phyloP scores from a whole-genome alignment of 345 rosid genomes.

The Lagerstroemia speciosa region DNA sequence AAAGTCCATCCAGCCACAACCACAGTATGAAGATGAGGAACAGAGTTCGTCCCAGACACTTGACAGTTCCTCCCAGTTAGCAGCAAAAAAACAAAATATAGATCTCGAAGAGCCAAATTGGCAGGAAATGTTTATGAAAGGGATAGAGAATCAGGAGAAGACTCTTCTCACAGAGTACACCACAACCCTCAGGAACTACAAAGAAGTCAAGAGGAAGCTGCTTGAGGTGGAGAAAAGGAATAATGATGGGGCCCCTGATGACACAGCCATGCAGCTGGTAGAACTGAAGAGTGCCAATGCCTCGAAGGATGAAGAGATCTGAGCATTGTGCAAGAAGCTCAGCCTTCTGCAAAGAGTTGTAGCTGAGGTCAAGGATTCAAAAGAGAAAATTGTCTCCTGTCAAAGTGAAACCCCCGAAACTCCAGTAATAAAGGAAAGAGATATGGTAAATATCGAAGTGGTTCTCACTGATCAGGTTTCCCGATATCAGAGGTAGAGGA shows the following conservation, averaged over 20 bases:
- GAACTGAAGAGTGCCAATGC: conserved; percentile 46
- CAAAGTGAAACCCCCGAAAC: conserved; percentile 5
- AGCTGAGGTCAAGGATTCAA: conserved; percentile 26
- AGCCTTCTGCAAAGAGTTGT: conserved; percentile 45
- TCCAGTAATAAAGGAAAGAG: conserved; percentile 8
- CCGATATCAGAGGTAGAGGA: conserved; percentile 38
- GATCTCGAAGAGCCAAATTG: conserved; percentile 66
- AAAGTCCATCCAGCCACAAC: conserved; percentile 2
- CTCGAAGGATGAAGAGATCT: conserved; percentile 70
- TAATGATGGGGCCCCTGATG: conserved; percentile 20
- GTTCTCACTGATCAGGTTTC: conserved; percentile 26
- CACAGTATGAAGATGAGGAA: background rate
- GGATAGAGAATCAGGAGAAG: conserved; percentile 64
- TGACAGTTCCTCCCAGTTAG: conserved; percentile 6
- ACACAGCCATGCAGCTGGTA: conserved; percentile 25
- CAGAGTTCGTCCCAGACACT: background rate
- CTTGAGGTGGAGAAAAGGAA: conserved; percentile 29
- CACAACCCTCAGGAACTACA: conserved; percentile 54
- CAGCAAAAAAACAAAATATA: conserved; percentile 14
- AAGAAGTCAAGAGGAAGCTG: conserved; percentile 67
- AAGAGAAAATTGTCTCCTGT: background rate
- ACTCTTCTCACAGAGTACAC: conserved; percentile 56
- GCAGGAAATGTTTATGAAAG: conserved; percentile 56
- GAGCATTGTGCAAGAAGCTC: conserved; percentile 45
- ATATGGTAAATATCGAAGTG: conserved; percentile 17